Percentiles rank a stretch among this genome's conserved stretches.
Evolutionary conservation across 345 rosid genomes (phyloP).

Genomic region (Trapa incisa): DNA sequence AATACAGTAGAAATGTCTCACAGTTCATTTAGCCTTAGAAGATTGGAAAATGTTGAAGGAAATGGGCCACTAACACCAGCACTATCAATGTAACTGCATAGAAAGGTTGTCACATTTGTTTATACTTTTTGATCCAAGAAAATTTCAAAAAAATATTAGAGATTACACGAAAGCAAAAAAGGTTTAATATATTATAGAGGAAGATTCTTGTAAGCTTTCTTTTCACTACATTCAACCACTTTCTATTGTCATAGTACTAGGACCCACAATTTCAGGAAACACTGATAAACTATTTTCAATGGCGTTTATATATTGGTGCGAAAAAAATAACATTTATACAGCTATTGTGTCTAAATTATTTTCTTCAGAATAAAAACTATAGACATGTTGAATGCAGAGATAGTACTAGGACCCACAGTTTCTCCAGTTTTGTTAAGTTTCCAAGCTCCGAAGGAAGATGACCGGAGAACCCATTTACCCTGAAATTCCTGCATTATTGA

Average conservation of each 20-base stretch:
- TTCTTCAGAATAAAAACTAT: background rate
- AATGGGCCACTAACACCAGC: conserved; percentile 45
- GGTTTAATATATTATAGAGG: background rate
- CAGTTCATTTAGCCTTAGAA: conserved; percentile 23
- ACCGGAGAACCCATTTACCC: conserved; percentile 57
- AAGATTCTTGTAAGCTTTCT: background rate
- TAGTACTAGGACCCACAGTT: conserved; percentile 34
- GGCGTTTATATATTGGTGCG: too few species aligned
- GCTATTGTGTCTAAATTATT: background rate
- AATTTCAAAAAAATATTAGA: background rate
- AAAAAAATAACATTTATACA: background rate
- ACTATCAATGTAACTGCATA: conserved; percentile 37
- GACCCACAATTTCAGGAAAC: too few species aligned
- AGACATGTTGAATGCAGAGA: background rate
- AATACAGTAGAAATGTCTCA: conserved; percentile 15
- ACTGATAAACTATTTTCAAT: background rate
- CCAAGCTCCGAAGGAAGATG: conserved; percentile 57
- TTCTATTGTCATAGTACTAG: too few species aligned
- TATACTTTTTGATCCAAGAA: background rate
- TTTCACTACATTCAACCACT: too few species aligned
- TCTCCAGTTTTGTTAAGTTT: conserved; percentile 26
- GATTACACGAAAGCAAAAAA: background rate
- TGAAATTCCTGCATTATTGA: conserved; percentile 24
- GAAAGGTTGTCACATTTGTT: background rate
- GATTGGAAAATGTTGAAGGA: conserved; percentile 36